A percentile compares a stretch with the other conserved stretches of the same genome.
Evolutionary conservation across 345 rosid species (phyloP).

Genomic region (Erucastrum elatum): DNA sequence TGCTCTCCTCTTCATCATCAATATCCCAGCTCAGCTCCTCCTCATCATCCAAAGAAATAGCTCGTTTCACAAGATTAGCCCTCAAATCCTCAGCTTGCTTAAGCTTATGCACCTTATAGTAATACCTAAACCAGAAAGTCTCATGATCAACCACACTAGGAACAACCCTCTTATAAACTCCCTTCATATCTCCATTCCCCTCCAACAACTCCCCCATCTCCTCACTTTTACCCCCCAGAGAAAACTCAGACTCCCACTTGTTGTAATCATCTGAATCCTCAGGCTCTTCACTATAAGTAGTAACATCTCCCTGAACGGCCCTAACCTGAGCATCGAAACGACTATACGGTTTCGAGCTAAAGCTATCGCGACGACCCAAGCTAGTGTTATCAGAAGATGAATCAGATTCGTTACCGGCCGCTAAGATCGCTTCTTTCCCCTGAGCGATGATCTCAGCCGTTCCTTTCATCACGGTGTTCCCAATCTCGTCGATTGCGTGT

Average conservation of each 20-base stretch:
- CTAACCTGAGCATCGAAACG: constrained; percentile 73
- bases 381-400: constrained; percentile 50
- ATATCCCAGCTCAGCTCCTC: constrained; percentile 88
- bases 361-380: constrained; percentile 40
- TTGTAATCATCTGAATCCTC: constrained; percentile 68
- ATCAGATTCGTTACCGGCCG: constrained; percentile 62
- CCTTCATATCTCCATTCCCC: constrained; percentile 55
- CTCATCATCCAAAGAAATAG: constrained; percentile 69
- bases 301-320: constrained; percentile 58
- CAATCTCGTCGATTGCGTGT: constrained; percentile 67
- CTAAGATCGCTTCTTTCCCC: constrained; percentile 70
- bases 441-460: constrained; percentile 86
- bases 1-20: constrained; percentile 63
- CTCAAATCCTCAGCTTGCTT: constrained; percentile 84
- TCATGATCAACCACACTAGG: constrained; percentile 61
- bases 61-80: constrained; percentile 80
- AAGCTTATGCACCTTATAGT: constrained; percentile 68
- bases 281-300: constrained; percentile 69
- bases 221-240: constrained; percentile 47
- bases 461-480: constrained; percentile 62
- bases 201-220: constrained; percentile 56
- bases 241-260: constrained; percentile 68
- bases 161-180: constrained; percentile 54
- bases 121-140: constrained; percentile 78
- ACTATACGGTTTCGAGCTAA: constrained; percentile 56